Conservation (phyloP, 2,329 filamentous ascomycete species). For the Trichoderma sp. region DNA sequence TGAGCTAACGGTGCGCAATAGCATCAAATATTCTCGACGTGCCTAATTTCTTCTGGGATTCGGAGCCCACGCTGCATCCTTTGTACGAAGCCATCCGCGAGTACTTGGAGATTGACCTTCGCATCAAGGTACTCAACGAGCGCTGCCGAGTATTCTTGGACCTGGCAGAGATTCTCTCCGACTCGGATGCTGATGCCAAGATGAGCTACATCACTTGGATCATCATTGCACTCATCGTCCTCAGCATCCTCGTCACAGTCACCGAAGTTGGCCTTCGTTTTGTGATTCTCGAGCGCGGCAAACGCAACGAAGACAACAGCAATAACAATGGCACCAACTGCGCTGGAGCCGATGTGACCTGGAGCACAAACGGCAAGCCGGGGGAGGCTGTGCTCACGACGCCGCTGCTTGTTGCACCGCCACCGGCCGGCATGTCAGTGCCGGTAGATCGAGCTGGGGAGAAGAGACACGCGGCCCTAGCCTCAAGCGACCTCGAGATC, state of each 20-base stretch:
- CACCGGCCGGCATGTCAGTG: slow-evolving; percentile 12
- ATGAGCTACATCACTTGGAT: slow-evolving; percentile 99
- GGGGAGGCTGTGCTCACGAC: slow-evolving; percentile 31
- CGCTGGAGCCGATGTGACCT: slow-evolving; percentile 28
- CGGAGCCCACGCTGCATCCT: slow-evolving; percentile 90
- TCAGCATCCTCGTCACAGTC: slow-evolving; percentile 89
- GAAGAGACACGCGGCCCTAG: slow-evolving; percentile 27
- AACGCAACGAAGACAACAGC: slow-evolving; percentile 31
- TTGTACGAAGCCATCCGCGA: slow-evolving; percentile 94
- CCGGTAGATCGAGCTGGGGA: neutral
- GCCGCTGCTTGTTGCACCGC: slow-evolving; percentile 8
- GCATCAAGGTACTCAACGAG: slow-evolving; percentile 96
- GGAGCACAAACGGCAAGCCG: slow-evolving; percentile 28
- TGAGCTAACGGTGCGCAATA: slow-evolving; percentile 20
- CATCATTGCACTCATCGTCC: slow-evolving; percentile 88
- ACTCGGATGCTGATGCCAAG: slow-evolving; percentile 89
- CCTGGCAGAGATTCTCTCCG: slow-evolving; percentile 89
- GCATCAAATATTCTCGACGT: slow-evolving; percentile 95
- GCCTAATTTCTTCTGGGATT: slow-evolving; percentile 98
- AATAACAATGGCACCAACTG: slow-evolving; percentile 29
- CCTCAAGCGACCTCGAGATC: slow-evolving; percentile 41
- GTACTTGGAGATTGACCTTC: slow-evolving; percentile 95
- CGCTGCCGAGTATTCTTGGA: slow-evolving; percentile 96
- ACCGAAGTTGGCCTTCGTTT: slow-evolving; percentile 89
- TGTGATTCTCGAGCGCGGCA: slow-evolving; percentile 60